Percentiles rank a stretch among this genome's conserved stretches.
These are phyloP conservation scores for Linaria vulgaris DNA, from an alignment of 257 asterid species.

Conservation along the genomic window DNA sequence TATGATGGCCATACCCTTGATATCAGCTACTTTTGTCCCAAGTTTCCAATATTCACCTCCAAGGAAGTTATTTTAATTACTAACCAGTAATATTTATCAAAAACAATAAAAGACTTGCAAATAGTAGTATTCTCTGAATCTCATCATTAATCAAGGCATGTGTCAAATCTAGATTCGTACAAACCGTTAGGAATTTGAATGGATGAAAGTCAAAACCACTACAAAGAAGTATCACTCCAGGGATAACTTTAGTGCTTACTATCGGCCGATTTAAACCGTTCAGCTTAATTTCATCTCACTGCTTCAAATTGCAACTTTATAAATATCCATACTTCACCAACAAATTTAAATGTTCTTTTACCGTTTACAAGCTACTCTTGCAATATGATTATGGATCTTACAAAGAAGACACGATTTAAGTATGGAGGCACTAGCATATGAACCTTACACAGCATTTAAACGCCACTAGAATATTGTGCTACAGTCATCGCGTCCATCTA, in stretches of 20 bases:
- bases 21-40: not conserved
- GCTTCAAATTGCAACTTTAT: not conserved
- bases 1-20: not conserved
- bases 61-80: slow-evolving; percentile 12
- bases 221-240: not conserved
- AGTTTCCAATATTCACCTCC: slow-evolving; percentile 4
- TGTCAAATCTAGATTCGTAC: not conserved
- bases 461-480: no score
- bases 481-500: no score
- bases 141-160: not conserved
- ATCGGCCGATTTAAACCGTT: not conserved
- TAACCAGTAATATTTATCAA: not conserved
- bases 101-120: not conserved
- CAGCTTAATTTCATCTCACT: not conserved
- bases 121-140: not conserved
- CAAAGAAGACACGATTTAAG: not conserved
- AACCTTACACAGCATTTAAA: not conserved
- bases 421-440: not conserved
- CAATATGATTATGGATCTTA: not conserved
- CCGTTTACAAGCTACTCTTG: not conserved
- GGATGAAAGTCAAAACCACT: no score
- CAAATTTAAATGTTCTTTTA: not conserved
- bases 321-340: not conserved
- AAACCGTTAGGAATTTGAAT: no score
- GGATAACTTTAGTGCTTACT: not conserved